A percentile compares a stretch with the other conserved stretches of the same genome.
Conservation (phyloP, 352 stramenopile genomes). For the Phytophthora sp. region DNA sequence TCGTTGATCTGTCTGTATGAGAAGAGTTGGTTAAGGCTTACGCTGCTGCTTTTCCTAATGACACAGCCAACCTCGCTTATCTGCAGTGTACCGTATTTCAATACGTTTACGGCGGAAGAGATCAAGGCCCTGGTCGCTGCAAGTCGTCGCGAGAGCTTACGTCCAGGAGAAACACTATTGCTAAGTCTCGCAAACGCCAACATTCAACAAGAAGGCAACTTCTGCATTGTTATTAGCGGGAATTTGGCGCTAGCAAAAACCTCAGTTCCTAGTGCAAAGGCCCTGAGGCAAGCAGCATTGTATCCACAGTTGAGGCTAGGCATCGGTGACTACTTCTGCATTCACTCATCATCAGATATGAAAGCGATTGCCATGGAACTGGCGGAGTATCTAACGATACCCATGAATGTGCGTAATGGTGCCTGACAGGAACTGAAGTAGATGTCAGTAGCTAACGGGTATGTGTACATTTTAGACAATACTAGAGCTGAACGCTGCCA, state of each 20-base stretch:
- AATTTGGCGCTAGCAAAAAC: conserved; percentile 46
- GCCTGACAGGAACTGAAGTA: too few relatives aligned
- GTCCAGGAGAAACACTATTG: conserved; percentile 55
- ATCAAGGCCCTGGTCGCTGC: conserved; percentile 60
- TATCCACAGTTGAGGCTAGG: conserved; percentile 64
- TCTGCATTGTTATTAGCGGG: conserved; percentile 75
- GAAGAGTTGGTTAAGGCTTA: neutral
- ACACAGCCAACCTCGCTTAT: conserved; percentile 67
- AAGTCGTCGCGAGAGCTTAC: conserved; percentile 48
- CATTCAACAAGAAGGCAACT: conserved; percentile 38
- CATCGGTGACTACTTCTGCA: conserved; percentile 74
- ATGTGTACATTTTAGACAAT: conserved; percentile 29
- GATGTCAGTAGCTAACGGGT: neutral
- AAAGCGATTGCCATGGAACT: conserved; percentile 76
- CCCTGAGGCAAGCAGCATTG: conserved; percentile 55
- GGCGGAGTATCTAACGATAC: conserved; percentile 64
- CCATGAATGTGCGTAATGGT: conserved; percentile 40
- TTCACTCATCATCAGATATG: conserved; percentile 44
- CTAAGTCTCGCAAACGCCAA: conserved; percentile 22
- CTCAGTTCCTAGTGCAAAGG: conserved; percentile 42
- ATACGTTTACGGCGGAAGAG: conserved; percentile 57
- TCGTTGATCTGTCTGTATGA: neutral
- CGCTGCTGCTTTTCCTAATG: neutral
- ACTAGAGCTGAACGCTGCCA: conserved; percentile 31
- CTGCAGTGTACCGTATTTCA: conserved; percentile 82